These are phyloP conservation scores for Salix viminalis DNA, from an alignment of 345 rosid species.

Conservation along the genomic window DNA sequence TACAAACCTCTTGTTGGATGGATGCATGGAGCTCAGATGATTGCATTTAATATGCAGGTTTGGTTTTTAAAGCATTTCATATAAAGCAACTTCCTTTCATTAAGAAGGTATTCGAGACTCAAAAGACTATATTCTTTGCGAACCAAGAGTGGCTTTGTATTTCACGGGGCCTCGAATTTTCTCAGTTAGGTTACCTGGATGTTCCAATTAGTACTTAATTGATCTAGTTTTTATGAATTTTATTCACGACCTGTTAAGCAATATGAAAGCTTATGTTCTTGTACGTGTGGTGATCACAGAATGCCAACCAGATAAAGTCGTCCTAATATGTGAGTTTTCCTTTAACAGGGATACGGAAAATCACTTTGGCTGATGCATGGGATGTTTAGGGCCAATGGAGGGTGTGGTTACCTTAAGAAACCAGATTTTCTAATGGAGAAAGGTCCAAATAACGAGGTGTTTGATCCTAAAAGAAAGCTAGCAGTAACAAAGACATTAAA, in stretches of 20 bases:
- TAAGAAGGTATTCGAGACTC: background rate
- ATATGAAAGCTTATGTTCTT: background rate
- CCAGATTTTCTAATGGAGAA: slow-evolving; percentile 49
- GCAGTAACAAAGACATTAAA: slow-evolving; percentile 42
- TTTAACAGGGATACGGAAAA: slow-evolving; percentile 57
- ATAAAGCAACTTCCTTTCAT: background rate
- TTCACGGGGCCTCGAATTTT: background rate
- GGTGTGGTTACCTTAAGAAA: slow-evolving; percentile 70
- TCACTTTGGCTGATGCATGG: slow-evolving; percentile 82
- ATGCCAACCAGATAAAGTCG: background rate
- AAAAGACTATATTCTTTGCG: background rate
- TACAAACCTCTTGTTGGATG: slow-evolving; percentile 64
- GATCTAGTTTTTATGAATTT: background rate
- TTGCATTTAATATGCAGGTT: slow-evolving; percentile 88
- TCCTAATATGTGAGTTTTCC: background rate
- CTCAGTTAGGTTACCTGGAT: background rate
- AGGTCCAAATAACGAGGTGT: slow-evolving; percentile 28
- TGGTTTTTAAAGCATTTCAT: background rate
- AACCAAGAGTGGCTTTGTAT: background rate
- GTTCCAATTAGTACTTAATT: background rate
- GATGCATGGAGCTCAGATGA: slow-evolving; percentile 90
- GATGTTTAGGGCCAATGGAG: slow-evolving; percentile 65
- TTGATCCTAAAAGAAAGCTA: slow-evolving; percentile 42
- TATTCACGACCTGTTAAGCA: background rate
- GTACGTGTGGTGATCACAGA: background rate